A percentile compares a stretch with the other conserved stretches of the same genome.
phyloP scores from a whole-genome alignment of 352 stramenopile genomes.

The Phytophthora pseudosyringae region DNA sequence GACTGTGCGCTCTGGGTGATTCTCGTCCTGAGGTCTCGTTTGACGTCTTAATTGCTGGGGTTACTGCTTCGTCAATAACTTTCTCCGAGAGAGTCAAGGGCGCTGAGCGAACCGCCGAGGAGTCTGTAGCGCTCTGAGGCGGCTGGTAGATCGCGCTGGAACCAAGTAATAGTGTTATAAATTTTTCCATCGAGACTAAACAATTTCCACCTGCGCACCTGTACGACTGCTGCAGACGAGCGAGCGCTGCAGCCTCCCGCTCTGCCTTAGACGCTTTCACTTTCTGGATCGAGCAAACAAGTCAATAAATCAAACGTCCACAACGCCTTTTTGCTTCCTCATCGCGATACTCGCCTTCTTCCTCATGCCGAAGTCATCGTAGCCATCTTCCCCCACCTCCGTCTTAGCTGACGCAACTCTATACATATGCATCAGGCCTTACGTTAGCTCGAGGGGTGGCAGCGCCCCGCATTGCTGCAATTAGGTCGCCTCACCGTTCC shows the following conservation, averaged over 20 bases:
- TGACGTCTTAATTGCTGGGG: not conserved
- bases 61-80: not conserved
- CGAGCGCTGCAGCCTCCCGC: slow-evolving; percentile 80
- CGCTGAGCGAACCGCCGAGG: not conserved
- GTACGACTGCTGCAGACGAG: slow-evolving; percentile 83
- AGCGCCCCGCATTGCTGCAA: not conserved
- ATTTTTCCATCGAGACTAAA: not conserved
- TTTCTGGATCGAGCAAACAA: slow-evolving; percentile 36
- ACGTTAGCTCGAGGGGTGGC: not conserved
- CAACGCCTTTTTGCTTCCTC: not conserved
- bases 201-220: slow-evolving; percentile 38
- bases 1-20: slow-evolving; percentile 29
- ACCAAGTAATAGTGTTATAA: slow-evolving; percentile 10
- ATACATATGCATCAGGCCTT: slow-evolving; percentile 4
- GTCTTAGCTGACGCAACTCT: slow-evolving; percentile 75
- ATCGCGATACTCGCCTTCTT: slow-evolving; percentile 61
- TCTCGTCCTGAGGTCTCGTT: slow-evolving; percentile 9
- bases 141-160: slow-evolving; percentile 60
- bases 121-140: slow-evolving; percentile 23
- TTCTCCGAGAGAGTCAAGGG: slow-evolving; percentile 10
- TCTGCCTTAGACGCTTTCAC: slow-evolving; percentile 78
- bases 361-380: slow-evolving; percentile 88
- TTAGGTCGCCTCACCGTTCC: slow-evolving; percentile 53
- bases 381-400: slow-evolving; percentile 86
- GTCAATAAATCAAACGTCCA: too few relatives aligned